Percentiles rank a stretch among this genome's conserved stretches.
phyloP scores from a whole-genome alignment of 805 yeast genomes.

The Yueomyces sinensis region DNA sequence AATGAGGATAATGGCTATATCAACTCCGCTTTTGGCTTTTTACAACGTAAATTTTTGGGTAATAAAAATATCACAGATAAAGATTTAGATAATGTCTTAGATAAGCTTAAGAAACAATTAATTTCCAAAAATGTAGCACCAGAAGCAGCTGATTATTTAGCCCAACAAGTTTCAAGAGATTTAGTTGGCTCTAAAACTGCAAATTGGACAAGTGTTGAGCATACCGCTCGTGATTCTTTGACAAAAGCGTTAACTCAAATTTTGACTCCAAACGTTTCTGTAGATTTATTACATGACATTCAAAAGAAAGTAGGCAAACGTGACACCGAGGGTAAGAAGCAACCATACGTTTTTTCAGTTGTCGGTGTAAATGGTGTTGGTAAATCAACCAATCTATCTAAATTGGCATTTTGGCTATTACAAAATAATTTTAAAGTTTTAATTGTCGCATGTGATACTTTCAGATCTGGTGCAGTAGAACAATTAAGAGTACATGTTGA shows the following conservation, averaged over 20 bases:
- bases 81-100: slow-evolving; percentile 53
- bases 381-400: slow-evolving; percentile 88
- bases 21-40: slow-evolving; percentile 37
- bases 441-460: slow-evolving; percentile 95
- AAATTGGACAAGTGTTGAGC: slow-evolving; percentile 59
- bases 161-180: slow-evolving; percentile 55
- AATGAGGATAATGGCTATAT: slow-evolving; percentile 19
- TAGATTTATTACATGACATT: slow-evolving; percentile 75
- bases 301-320: slow-evolving; percentile 27
- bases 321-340: slow-evolving; percentile 17
- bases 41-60: slow-evolving; percentile 45
- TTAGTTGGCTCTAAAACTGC: slow-evolving; percentile 62
- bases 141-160: slow-evolving; percentile 63
- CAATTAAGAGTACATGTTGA: slow-evolving; percentile 89
- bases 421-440: slow-evolving; percentile 80
- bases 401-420: slow-evolving; percentile 86
- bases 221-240: slow-evolving; percentile 56
- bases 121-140: slow-evolving; percentile 85
- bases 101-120: slow-evolving; percentile 59
- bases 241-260: slow-evolving; percentile 55
- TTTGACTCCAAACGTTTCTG: slow-evolving; percentile 82
- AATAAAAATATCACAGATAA: slow-evolving; percentile 51
- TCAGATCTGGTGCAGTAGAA: slow-evolving; percentile 97
- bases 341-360: slow-evolving; percentile 90
- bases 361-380: slow-evolving; percentile 99